Percentiles rank a stretch among this genome's conserved stretches.
Evolutionary conservation across 2,329 filamentous ascomycete species (phyloP).

Genomic region (Alternaria solani): DNA sequence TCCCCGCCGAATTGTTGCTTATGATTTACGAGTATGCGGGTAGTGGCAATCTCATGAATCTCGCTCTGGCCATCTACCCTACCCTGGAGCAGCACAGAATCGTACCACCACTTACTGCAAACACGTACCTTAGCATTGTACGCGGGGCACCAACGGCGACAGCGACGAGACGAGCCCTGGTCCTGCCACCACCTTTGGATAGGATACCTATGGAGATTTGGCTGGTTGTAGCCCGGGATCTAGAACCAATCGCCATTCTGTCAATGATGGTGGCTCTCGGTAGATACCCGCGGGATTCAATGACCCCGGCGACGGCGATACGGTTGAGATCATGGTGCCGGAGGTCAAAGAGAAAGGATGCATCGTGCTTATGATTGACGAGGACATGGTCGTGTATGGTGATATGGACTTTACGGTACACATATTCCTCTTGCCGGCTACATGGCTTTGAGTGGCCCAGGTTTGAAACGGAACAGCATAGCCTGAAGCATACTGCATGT

Average conservation of each 20-base stretch:
- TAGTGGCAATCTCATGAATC: conserved; percentile 53
- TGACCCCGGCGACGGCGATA: conserved; percentile 20
- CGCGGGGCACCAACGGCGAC: conserved; percentile 4
- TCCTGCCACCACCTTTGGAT: conserved; percentile 8
- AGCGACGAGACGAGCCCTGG: not conserved
- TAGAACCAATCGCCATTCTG: conserved; percentile 50
- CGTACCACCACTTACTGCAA: conserved; percentile 37
- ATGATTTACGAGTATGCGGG: conserved; percentile 54
- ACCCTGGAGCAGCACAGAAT: conserved; percentile 51
- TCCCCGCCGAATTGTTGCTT: conserved; percentile 59
- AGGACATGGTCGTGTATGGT: not conserved
- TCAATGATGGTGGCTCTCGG: conserved; percentile 48
- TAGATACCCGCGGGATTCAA: conserved; percentile 24
- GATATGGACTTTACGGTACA: too few species aligned
- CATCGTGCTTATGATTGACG: not conserved
- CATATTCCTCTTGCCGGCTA: too few species aligned
- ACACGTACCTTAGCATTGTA: conserved; percentile 37
- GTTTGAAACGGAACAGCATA: too few species aligned
- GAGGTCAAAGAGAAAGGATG: conserved; percentile 11
- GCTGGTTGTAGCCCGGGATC: conserved; percentile 49
- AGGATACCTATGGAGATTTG: conserved; percentile 53
- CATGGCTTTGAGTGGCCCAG: too few species aligned
- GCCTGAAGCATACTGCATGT: too few species aligned
- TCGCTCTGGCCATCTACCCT: conserved; percentile 58
- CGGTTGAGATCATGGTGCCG: conserved; percentile 29